These are phyloP conservation scores for Zasmidium citrigriseum DNA, from an alignment of 2,329 filamentous ascomycete species.

Conservation along the genomic window DNA sequence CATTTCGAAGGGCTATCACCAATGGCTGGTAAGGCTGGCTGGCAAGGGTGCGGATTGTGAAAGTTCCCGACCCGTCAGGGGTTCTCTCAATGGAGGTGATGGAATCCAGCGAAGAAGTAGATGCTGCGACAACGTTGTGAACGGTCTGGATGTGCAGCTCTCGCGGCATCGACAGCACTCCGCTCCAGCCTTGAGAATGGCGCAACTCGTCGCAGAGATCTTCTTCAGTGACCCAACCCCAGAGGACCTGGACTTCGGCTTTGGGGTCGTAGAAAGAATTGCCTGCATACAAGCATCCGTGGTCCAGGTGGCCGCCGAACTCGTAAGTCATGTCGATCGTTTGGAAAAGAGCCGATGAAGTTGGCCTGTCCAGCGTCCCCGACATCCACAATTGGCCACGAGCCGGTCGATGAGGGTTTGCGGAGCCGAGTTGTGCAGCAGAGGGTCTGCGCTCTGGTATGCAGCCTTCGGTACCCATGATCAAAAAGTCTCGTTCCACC, in stretches of 20 bases:
- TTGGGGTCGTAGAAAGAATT: constrained; percentile 52
- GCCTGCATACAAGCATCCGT: constrained; percentile 52
- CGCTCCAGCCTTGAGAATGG: constrained; percentile 52
- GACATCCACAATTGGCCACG: constrained; percentile 50
- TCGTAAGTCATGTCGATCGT: constrained; percentile 37
- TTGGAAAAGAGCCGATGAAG: neutral
- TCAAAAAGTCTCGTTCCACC: constrained; percentile 42
- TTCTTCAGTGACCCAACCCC: constrained; percentile 56
- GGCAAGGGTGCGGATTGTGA: constrained; percentile 47
- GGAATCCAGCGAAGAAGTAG: constrained; percentile 38
- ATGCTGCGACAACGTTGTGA: constrained; percentile 39
- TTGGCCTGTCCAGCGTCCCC: constrained; percentile 30
- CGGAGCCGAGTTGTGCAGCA: constrained; percentile 15
- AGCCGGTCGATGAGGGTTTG: constrained; percentile 27
- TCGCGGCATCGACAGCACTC: constrained; percentile 50
- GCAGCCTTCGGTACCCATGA: constrained; percentile 51
- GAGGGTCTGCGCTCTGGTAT: constrained; percentile 19
- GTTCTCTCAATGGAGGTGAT: constrained; percentile 46
- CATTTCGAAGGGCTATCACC: constrained; percentile 30
- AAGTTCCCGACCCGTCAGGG: constrained; percentile 30
- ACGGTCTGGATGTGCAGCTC: constrained; percentile 45
- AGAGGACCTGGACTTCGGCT: constrained; percentile 44
- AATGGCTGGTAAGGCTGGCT: constrained; percentile 23
- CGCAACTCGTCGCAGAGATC: constrained; percentile 47
- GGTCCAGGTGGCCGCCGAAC: constrained; percentile 51